A percentile compares a stretch with the other conserved stretches of the same genome.
Evolutionary conservation across 805 yeast species (phyloP).

Genomic region (Candida nanaspora): DNA sequence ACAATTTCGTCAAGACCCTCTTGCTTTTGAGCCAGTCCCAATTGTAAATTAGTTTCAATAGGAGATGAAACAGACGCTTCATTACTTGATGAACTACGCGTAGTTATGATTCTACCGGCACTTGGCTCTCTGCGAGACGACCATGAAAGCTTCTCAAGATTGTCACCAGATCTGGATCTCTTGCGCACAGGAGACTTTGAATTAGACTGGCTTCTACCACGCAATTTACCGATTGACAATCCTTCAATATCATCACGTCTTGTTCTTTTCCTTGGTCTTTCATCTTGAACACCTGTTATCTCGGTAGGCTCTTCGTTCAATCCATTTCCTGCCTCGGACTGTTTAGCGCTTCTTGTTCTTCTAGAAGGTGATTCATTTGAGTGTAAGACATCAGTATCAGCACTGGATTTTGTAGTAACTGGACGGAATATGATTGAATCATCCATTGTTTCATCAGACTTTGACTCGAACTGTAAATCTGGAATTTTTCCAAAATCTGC

Average conservation of each 20-base stretch:
- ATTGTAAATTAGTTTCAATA: neutral
- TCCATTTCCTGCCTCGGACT: too few species aligned
- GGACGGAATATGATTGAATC: too few species aligned
- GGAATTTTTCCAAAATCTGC: neutral
- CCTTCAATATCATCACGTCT: neutral
- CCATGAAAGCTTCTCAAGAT: slow-evolving; percentile 1
- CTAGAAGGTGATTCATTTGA: neutral
- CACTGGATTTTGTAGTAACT: too few species aligned
- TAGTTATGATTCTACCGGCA: neutral
- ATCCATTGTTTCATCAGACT: neutral
- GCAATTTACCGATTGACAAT: neutral
- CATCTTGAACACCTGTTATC: neutral
- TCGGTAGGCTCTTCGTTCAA: neutral
- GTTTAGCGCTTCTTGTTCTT: neutral
- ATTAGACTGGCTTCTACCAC: slow-evolving; percentile 1
- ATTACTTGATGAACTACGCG: neutral
- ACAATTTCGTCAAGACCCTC: too few species aligned
- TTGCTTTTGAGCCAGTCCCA: neutral
- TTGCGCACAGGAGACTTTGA: slow-evolving; percentile 1
- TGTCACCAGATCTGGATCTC: neutral
- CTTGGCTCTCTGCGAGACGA: neutral
- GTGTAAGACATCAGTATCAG: neutral
- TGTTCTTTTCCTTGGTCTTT: neutral
- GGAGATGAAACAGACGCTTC: neutral
- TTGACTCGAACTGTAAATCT: neutral